These are phyloP conservation scores for Aspergillus transmontanensis DNA, from an alignment of 2,329 filamentous ascomycete genomes.

Conservation along the genomic window DNA sequence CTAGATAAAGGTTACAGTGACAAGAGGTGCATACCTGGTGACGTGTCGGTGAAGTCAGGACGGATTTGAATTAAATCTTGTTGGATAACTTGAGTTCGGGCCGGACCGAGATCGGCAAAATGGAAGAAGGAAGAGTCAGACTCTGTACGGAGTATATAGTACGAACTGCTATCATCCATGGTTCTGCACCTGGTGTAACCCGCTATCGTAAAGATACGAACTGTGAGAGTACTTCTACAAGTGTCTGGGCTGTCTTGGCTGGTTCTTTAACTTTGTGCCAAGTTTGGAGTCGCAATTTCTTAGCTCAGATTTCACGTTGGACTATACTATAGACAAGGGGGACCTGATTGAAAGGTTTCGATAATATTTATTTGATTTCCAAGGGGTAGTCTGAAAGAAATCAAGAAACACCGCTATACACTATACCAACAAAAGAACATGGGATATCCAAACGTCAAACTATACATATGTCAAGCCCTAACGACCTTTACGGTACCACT, in stretches of 20 bases:
- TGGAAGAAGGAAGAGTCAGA: background rate
- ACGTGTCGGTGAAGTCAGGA: background rate
- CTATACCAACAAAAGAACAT: background rate
- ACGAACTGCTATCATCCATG: background rate
- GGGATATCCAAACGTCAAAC: background rate
- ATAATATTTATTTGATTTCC: background rate
- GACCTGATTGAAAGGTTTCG: background rate
- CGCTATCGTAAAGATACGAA: background rate
- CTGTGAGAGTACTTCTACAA: background rate
- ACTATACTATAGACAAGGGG: background rate
- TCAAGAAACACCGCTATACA: background rate
- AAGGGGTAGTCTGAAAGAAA: background rate
- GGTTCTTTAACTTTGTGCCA: background rate
- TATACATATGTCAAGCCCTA: background rate
- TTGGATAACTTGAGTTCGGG: background rate
- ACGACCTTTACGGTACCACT: constrained; percentile 51
- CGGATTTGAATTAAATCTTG: background rate
- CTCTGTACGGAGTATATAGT: background rate
- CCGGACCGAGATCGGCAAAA: constrained; percentile 1
- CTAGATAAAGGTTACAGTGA: background rate
- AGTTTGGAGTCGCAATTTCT: background rate
- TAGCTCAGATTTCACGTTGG: background rate
- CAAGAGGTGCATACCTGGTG: background rate
- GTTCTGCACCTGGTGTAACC: background rate
- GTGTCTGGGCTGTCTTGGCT: background rate